These are phyloP conservation scores for Omphalotus olearius DNA, from an alignment of 1,284 basidiomycete species.

Conservation along the genomic window DNA sequence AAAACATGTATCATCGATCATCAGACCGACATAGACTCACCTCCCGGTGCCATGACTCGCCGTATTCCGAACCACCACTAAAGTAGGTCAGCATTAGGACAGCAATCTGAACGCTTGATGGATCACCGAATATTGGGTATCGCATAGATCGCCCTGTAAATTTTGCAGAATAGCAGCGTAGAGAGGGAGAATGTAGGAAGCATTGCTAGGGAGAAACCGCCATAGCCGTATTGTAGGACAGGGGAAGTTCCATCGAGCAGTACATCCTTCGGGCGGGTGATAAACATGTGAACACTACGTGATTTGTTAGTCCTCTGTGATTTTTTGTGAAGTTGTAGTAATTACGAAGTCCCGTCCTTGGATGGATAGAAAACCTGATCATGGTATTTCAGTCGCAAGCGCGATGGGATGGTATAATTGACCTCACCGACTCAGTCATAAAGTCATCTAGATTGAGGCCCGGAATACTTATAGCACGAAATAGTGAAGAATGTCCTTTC, in stretches of 20 bases:
- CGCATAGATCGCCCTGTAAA: conserved; percentile 1
- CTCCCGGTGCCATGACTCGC: conserved; percentile 3
- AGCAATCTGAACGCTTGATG: not conserved
- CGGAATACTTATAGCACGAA: conserved; percentile 1
- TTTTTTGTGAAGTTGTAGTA: not conserved
- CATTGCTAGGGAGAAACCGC: conserved; percentile 1
- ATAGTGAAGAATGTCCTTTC: not conserved
- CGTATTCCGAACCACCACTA: conserved; percentile 1
- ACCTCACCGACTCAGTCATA: not conserved
- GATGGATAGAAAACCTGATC: conserved; percentile 1
- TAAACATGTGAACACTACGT: not conserved
- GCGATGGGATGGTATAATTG: not conserved
- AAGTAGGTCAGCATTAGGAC: not conserved
- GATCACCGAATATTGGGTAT: conserved; percentile 1
- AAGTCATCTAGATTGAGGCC: not conserved
- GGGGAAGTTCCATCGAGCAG: not conserved
- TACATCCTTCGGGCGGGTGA: not conserved
- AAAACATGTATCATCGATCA: not conserved
- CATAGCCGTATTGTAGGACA: conserved; percentile 1
- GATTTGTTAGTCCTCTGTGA: not conserved
- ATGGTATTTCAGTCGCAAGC: not conserved
- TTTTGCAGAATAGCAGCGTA: conserved; percentile 1
- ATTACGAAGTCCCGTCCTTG: conserved; percentile 1
- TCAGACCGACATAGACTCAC: not conserved
- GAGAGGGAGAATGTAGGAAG: conserved; percentile 3